Base-by-base conservation (phyloP, 208 protist genomes). In the Phytomonas francai region DNA sequence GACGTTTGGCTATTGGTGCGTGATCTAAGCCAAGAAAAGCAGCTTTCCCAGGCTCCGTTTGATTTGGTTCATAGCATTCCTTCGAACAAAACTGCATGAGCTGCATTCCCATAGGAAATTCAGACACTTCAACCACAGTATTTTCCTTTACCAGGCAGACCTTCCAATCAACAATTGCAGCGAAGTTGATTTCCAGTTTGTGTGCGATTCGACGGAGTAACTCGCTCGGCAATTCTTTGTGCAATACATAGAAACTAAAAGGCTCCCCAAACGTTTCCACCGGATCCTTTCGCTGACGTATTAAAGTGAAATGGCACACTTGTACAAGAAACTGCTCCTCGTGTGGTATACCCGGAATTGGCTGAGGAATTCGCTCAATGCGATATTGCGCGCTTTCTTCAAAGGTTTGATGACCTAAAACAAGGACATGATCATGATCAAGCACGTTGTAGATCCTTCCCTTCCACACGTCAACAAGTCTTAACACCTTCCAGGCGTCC, bases 11-110 rank as follows among this genome's bases (percentile, higher is more conserved):
- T 14, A 81, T 71, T 14, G 80, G 80, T 0, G 89, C 89, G 39
- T 95, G 89, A 61, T 95, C 89, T 16, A 95, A 78, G 3, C 89
- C 89, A 54, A 95, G 74, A 72, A 92, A 95, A n/a, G 89, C 87
- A 30, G 76, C 77, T 45, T 88, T 90, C 22, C 68, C 65, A 3
- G 89, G 87, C 58, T 89, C 76, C 9, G 68, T 42, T 58, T 88
- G 81, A 60, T 91, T 91, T 25, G 85, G 81, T 54, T 78, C 59
- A 71, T 80, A 95, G 63, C 68, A 68, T 30, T 78, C 70, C 63
- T 72, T 64, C 30, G 59, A 30, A 70, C 85, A 87, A 69, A 93
- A 92, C 25, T 64, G 71, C 63, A 61, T 68, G 7, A 91, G 66
- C 67, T 93, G 87, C 63, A 76, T 61, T 6, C 84, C 85, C 78